Evolutionary conservation across 2,329 filamentous ascomycete species (phyloP), one percentile per base, ranked within the genome.

Genomic region (Albifimbria verrucaria): DNA sequence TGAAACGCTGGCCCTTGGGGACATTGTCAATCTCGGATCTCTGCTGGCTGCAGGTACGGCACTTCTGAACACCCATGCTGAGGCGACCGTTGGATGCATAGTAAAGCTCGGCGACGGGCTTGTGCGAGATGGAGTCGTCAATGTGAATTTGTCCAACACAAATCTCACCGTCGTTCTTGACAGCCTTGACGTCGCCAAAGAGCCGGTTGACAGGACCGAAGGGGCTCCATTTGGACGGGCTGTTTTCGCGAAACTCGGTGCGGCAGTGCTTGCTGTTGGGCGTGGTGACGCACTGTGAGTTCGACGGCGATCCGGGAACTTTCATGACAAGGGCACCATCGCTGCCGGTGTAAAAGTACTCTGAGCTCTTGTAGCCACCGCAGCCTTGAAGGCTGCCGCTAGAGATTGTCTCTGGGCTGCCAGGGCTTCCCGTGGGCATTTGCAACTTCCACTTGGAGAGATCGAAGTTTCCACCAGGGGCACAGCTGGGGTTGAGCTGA

Each of bases 71-170:
- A 2, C 72, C 72, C 52, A 74, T 67, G 1, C 58, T 62, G 20
- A 75, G 52, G 1, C 60, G 62, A 5, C 72, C 72, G 2, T 56
- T 59, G 7, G 59, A 52, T 48, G 66, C 69, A 54, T 69, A 69
- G 59, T 70, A 76, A 17, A 76, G 58, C 55, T 75, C 73, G 17
- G 63, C 66, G 12, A 75, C 64, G 1, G 72, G 72, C 58, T 75
- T 75, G 52, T 52, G 63, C 21, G 68, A 72, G 11, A 71, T 55
- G 17, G 52, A 59, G 46, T 68, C 67, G 12, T 39, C 32, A n/a
- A 72, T 67, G 45, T 73, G 68, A 52, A 74, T 66, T 55, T 74
- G 72, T 5, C 71, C 72, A 46, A 74, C 62, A 7, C 71, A 69
- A 10, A 68, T 72, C 9, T 69, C 69, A 48, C 68, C 63, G 23